Conservation (phyloP, 306 rosid genomes). For the Vigna reflexopilosa region DNA sequence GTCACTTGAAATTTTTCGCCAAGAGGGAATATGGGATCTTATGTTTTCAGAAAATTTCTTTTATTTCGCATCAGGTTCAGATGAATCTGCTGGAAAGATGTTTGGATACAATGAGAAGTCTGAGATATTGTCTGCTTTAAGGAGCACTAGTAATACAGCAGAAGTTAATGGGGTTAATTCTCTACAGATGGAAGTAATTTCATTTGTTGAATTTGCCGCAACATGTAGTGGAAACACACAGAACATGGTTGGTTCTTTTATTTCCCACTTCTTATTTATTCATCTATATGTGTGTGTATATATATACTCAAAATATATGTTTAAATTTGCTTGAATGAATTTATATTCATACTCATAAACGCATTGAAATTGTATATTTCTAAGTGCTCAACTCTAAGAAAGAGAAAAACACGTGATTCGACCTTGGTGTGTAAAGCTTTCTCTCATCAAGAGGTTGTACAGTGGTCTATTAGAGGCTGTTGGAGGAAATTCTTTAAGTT, state of each 20-base stretch:
- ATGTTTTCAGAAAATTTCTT: constrained; percentile 89
- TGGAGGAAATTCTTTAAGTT: too few relatives aligned
- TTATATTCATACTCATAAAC: background rate
- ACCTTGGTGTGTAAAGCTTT: too few relatives aligned
- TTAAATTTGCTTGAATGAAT: background rate
- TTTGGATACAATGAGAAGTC: constrained; percentile 49
- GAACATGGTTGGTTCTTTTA: constrained; percentile 69
- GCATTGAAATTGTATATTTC: background rate
- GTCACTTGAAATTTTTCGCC: constrained; percentile 70
- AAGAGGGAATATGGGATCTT: constrained; percentile 95
- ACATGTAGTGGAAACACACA: constrained; percentile 69
- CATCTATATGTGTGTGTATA: background rate
- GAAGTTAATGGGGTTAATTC: constrained; percentile 62
- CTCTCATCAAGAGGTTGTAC: too few relatives aligned
- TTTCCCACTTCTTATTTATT: background rate
- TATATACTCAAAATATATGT: constrained; percentile 24
- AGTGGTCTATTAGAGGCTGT: too few relatives aligned
- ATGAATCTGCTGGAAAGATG: constrained; percentile 55
- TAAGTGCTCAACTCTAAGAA: too few relatives aligned
- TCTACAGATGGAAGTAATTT: constrained; percentile 79
- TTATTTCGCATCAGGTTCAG: constrained; percentile 68
- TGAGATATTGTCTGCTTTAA: constrained; percentile 57
- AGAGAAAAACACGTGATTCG: too few relatives aligned
- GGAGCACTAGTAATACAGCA: constrained; percentile 46
- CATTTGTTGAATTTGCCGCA: constrained; percentile 86